Percentiles rank a stretch among this genome's conserved stretches.
Evolutionary conservation across 2,329 filamentous ascomycete species (phyloP).

Genomic region (Pseudogymnoascus sp.): DNA sequence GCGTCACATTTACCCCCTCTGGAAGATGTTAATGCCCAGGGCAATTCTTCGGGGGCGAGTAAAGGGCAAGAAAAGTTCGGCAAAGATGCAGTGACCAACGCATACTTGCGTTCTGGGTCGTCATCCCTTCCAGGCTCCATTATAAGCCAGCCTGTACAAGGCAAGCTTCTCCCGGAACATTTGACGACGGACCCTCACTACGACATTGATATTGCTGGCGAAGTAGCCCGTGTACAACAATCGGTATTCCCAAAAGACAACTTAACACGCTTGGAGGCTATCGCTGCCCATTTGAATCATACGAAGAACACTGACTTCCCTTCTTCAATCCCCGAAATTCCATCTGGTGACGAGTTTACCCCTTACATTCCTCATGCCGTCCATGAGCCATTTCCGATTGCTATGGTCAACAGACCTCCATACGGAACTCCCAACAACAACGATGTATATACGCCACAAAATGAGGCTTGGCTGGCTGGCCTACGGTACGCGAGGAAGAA

Average conservation of each 20-base stretch:
- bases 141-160: not conserved
- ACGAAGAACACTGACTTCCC: constrained; percentile 45
- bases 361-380: constrained; percentile 53
- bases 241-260: constrained; percentile 41
- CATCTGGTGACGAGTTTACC: constrained; percentile 50
- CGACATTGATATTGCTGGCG: constrained; percentile 51
- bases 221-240: constrained; percentile 55
- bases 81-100: not conserved
- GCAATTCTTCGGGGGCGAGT: not conserved
- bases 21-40: not conserved
- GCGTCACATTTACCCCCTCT: not conserved
- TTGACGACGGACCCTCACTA: constrained; percentile 54
- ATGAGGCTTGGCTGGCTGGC: constrained; percentile 65
- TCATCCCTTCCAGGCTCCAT: not conserved
- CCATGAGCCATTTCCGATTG: constrained; percentile 58
- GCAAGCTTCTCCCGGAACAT: constrained; percentile 42
- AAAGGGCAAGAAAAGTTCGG: not conserved
- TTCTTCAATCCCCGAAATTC: constrained; percentile 44
- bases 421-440: constrained; percentile 56
- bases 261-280: constrained; percentile 49
- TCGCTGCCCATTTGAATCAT: constrained; percentile 60
- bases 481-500: constrained; percentile 54
- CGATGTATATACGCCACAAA: constrained; percentile 60
- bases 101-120: not conserved
- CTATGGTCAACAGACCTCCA: constrained; percentile 61